phyloP scores from a whole-genome alignment of 306 rosid genomes.

The Clitoria ternatea region DNA sequence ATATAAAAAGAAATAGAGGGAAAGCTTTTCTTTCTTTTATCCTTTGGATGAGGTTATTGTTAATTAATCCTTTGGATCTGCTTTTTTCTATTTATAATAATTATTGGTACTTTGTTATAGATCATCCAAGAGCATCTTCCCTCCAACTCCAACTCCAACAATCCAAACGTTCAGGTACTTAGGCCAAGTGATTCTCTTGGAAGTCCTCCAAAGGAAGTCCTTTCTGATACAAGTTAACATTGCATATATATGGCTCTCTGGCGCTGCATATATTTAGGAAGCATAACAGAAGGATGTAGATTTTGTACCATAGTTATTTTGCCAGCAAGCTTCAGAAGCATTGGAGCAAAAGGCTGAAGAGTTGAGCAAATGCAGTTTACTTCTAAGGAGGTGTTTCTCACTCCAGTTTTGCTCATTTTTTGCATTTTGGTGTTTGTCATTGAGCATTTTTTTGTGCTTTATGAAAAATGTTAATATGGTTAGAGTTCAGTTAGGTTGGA shows the following conservation, averaged over 20 bases:
- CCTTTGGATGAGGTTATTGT: background rate
- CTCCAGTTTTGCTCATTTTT: slow-evolving; percentile 35
- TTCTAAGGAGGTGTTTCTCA: slow-evolving; percentile 16
- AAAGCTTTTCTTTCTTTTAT: background rate
- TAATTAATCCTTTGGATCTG: background rate
- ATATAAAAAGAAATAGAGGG: background rate
- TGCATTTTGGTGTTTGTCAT: slow-evolving; percentile 30
- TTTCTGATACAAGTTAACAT: slow-evolving; percentile 26
- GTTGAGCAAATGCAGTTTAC: slow-evolving; percentile 21
- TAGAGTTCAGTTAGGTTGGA: slow-evolving; percentile 31
- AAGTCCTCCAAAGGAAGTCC: slow-evolving; percentile 34
- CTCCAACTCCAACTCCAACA: slow-evolving; percentile 48
- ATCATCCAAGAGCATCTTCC: slow-evolving; percentile 62
- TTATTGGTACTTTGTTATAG: slow-evolving; percentile 31
- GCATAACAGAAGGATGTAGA: slow-evolving; percentile 36
- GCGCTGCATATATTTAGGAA: slow-evolving; percentile 53
- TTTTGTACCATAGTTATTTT: slow-evolving; percentile 46
- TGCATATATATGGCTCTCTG: slow-evolving; percentile 30
- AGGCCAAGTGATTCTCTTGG: slow-evolving; percentile 35
- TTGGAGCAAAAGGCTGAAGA: slow-evolving; percentile 34
- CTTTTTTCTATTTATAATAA: background rate
- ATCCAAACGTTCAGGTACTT: slow-evolving; percentile 41
- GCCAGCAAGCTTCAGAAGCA: slow-evolving; percentile 38
- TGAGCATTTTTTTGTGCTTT: slow-evolving; percentile 6
- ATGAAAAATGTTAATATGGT: slow-evolving; percentile 41